Base-by-base conservation (phyloP, 495 filamentous ascomycete species). In the Apodospora peruviana region DNA sequence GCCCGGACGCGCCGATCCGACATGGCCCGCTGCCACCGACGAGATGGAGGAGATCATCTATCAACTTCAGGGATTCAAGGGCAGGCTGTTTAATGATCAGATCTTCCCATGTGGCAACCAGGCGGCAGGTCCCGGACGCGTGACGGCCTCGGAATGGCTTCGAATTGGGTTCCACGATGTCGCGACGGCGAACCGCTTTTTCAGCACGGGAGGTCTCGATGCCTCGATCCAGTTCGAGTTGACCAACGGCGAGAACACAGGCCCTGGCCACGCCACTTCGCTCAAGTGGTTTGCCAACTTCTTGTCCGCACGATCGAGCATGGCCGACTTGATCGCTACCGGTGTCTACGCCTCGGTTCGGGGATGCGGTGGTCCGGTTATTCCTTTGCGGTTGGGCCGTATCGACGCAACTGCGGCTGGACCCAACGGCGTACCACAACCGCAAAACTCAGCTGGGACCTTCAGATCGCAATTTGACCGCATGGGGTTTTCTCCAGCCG, bases 21-120 rank as follows among this genome's bases (percentile, higher is more conserved):
- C 79, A 62, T 84, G 80, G 80, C 80, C 80, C 4, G 69, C 76
- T 5, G 58, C 70, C 0, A 74, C 72, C 4, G 80, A 84, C 53
- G 79, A 84, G 62, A 65, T 84, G 56, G 79, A 84, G 60, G 79
- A 82, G 62, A 77, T 84, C 47, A 73, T 82, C 66, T 78, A 75
- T 53, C 72, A 81, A 50, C 75, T 76, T 24, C 62, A 72, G 19
- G 78, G 77, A 0, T 75, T 79, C 50, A 71, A 69, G 39, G 68
- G 66, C 19, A 66, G 79, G 49, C 60, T 74, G 44, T 82, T 85
- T 52, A 70, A 73, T 42, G 70, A 73, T 37, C 69, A 72, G 18
- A 74, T 85, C 41, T 78, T 69, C 32, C 81, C 81, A 4, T 85
- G 81, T 60, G 69, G 70, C 25, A 76, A 72, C 35, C 75, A 79